Evolutionary conservation across 192 early-diverging fungal genomes (phyloP), one percentile per base, ranked within the genome.

Genomic region (Funneliformis mosseae): DNA sequence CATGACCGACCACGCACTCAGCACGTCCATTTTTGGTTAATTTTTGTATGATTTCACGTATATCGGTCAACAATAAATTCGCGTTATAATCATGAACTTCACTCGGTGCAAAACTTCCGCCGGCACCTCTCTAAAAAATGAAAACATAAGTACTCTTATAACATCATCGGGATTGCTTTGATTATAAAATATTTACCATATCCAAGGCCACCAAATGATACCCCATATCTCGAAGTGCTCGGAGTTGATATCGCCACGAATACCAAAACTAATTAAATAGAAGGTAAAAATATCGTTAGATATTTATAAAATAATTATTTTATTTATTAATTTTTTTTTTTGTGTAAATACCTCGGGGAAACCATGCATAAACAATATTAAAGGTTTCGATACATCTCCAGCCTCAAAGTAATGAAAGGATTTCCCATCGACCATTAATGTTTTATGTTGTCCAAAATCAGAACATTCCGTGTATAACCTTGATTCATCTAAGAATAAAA

Each of bases 141-240:
- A 68, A 11, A 33, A 25, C 0, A 68, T 39, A 28, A 39, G 38
- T 38, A 8, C 4, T 9, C 8, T 1, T 28, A 42, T 21, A 70
- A 18, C 14, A 66, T 66, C 11, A 8, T 66, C 23, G 6, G 11
- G 9, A 66, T 28, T 25, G 25, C 42, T 21, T 41, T 41, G 8
- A 38, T 11, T 18, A 21, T 39, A 28, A n/a, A 8, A 5, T 62
- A 76, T 61, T 62, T 59, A 81, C 80, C 80, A 81, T 81, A 25
- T 81, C 81, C 45, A 81, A 55, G 16, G 81, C 81, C 1, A 78
- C 81, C 12, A 81, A 46, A 68, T 81, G 76, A 59, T 69, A 81
- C 8, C 48, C 66, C 39, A 67, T 38, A 48, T 77, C 74, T 45
- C 68, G 78, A n/a, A 81, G 60, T 48, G 75, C 81, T 21, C 16